These are phyloP conservation scores for Backusella liffmaniae DNA, from an alignment of 192 early-diverging fungal species.

Conservation along the genomic window DNA sequence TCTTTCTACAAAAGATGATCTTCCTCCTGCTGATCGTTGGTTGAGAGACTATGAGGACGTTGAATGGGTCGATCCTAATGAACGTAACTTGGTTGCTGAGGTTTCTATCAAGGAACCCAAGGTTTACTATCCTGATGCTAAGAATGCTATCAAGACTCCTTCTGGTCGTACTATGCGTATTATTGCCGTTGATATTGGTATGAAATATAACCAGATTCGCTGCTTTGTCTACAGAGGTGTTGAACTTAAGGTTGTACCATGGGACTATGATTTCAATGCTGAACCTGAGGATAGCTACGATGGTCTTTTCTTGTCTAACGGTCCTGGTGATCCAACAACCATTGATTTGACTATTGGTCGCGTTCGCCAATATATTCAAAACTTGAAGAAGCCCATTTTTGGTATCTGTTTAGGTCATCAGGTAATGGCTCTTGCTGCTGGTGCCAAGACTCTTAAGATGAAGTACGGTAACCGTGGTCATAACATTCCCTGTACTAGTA, in stretches of 20 bases:
- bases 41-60: conserved; percentile 76
- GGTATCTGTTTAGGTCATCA: conserved; percentile 99
- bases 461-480: conserved; percentile 99
- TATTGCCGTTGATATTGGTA: conserved; percentile 94
- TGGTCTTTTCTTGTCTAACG: conserved; percentile 93
- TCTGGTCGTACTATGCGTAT: conserved; percentile 80
- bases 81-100: conserved; percentile 90
- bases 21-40: conserved; percentile 41
- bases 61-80: conserved; percentile 92
- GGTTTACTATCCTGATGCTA: conserved; percentile 67
- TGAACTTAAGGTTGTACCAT: conserved; percentile 92
- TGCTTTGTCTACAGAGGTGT: conserved; percentile 97
- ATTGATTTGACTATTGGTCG: conserved; percentile 76
- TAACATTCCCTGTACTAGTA: conserved; percentile 98
- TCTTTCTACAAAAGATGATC: conserved; percentile 19
- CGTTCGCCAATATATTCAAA: conserved; percentile 64
- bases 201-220: conserved; percentile 99
- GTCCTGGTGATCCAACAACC: conserved; percentile 94
- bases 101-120: conserved; percentile 86
- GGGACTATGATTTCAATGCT: conserved; percentile 90
- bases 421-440: conserved; percentile 90
- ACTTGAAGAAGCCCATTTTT: conserved; percentile 88
- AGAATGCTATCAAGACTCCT: conserved; percentile 49
- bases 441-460: conserved; percentile 94
- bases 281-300: conserved; percentile 69